Conservation (phyloP, 495 filamentous ascomycete genomes). For the Viridothelium virens region DNA sequence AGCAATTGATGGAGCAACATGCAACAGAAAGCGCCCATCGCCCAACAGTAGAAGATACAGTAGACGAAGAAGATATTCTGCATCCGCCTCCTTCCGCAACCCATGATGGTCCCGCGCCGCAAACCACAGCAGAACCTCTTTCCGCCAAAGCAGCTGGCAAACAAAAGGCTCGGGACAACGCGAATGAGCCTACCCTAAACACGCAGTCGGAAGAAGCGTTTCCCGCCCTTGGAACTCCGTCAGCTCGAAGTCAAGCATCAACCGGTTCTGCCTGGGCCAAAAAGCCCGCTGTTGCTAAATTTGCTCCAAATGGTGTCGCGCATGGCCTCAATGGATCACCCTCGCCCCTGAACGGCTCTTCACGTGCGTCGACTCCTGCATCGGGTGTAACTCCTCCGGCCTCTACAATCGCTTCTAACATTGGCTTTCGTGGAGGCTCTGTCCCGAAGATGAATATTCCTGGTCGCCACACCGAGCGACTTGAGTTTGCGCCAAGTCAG, state of each 20-base stretch:
- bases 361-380: constrained; percentile 50
- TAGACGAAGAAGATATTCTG: constrained; percentile 67
- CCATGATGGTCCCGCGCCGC: constrained; percentile 34
- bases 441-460: constrained; percentile 61
- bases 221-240: constrained; percentile 70
- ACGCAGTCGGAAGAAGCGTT: constrained; percentile 83
- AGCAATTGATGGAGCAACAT: constrained; percentile 73
- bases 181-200: constrained; percentile 51
- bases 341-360: constrained; percentile 36
- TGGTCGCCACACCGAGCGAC: constrained; percentile 67
- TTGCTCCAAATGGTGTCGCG: constrained; percentile 50
- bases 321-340: constrained; percentile 37
- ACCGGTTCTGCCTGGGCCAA: constrained; percentile 61
- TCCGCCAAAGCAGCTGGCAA: constrained; percentile 56
- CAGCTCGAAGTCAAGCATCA: constrained; percentile 49
- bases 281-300: constrained; percentile 49
- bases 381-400: constrained; percentile 52
- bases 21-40: constrained; percentile 51
- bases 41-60: constrained; percentile 66
- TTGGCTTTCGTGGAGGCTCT: constrained; percentile 28
- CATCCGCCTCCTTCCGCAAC: constrained; percentile 47
- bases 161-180: constrained; percentile 45
- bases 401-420: constrained; percentile 36
- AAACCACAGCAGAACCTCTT: constrained; percentile 35
- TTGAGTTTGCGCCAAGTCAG: constrained; percentile 62